phyloP scores from a whole-genome alignment of 192 early-diverging fungal genomes.

The Helicostylum pulchrum region DNA sequence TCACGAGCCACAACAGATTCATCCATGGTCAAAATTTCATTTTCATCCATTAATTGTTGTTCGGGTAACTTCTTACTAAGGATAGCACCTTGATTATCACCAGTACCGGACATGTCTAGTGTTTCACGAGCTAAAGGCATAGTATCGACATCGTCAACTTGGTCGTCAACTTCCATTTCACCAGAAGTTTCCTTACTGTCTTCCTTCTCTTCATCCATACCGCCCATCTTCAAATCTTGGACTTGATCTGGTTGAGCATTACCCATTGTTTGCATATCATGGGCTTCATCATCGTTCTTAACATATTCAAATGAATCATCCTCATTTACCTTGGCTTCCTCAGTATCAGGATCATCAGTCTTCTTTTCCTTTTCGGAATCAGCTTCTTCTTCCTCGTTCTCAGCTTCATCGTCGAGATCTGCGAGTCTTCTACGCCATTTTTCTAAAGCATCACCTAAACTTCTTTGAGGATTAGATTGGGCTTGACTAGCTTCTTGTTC shows the following conservation, averaged over 20 bases:
- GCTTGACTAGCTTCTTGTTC: slow-evolving; percentile 40
- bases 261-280: slow-evolving; percentile 74
- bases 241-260: slow-evolving; percentile 66
- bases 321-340: slow-evolving; percentile 49
- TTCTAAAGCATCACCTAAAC: slow-evolving; percentile 88
- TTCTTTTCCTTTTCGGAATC: slow-evolving; percentile 36
- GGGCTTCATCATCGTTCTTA: slow-evolving; percentile 69
- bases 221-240: slow-evolving; percentile 59
- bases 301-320: slow-evolving; percentile 73
- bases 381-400: slow-evolving; percentile 46
- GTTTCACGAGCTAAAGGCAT: slow-evolving; percentile 36
- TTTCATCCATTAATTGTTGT: slow-evolving; percentile 34
- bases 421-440: slow-evolving; percentile 89
- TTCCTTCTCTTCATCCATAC: slow-evolving; percentile 53
- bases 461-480: slow-evolving; percentile 82
- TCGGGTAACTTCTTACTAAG: slow-evolving; percentile 37
- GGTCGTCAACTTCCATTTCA: slow-evolving; percentile 61
- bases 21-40: slow-evolving; percentile 34
- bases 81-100: slow-evolving; percentile 46
- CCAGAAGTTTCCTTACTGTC: slow-evolving; percentile 52
- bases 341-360: slow-evolving; percentile 50
- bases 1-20: slow-evolving; percentile 35
- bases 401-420: slow-evolving; percentile 63
- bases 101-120: slow-evolving; percentile 34
- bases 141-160: slow-evolving; percentile 39